Conservation (phyloP, 805 yeast genomes). For the Nematodospora valgi region DNA sequence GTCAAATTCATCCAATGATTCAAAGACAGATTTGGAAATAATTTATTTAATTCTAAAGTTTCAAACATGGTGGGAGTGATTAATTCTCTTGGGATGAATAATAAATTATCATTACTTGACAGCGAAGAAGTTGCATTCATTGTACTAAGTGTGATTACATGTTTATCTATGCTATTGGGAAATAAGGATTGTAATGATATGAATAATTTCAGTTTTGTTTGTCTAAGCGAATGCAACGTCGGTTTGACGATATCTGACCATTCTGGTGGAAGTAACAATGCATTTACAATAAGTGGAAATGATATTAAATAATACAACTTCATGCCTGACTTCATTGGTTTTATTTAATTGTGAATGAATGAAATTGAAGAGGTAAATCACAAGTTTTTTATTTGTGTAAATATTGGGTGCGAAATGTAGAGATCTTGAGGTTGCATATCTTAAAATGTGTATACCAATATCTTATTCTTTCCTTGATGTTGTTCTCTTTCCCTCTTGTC, state of each 20-base stretch:
- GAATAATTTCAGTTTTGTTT: constrained; percentile 5
- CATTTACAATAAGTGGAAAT: not conserved
- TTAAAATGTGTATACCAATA: constrained; percentile 27
- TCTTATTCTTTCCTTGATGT: constrained; percentile 20
- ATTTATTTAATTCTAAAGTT: constrained; percentile 4
- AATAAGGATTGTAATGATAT: constrained; percentile 4
- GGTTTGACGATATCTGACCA: constrained; percentile 7
- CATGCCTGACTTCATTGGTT: not conserved
- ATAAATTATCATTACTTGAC: constrained; percentile 3
- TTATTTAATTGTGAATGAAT: not conserved
- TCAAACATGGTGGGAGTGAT: constrained; percentile 7
- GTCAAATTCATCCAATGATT: constrained; percentile 9
- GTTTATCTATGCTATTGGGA: not conserved
- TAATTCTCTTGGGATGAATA: constrained; percentile 8
- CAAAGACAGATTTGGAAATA: constrained; percentile 2
- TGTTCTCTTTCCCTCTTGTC: constrained; percentile 14
- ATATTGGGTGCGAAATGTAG: constrained; percentile 5
- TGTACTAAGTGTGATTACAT: not conserved
- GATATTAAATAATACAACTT: not conserved
- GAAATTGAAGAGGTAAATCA: not conserved
- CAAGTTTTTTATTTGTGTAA: not conserved
- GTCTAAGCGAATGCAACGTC: constrained; percentile 5
- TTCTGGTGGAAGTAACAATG: constrained; percentile 5
- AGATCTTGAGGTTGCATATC: not conserved
- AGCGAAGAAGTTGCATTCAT: not conserved